Evolutionary conservation across 164 flowering plant genomes (phyloP).

Genomic region (Vitis rotundifolia): DNA sequence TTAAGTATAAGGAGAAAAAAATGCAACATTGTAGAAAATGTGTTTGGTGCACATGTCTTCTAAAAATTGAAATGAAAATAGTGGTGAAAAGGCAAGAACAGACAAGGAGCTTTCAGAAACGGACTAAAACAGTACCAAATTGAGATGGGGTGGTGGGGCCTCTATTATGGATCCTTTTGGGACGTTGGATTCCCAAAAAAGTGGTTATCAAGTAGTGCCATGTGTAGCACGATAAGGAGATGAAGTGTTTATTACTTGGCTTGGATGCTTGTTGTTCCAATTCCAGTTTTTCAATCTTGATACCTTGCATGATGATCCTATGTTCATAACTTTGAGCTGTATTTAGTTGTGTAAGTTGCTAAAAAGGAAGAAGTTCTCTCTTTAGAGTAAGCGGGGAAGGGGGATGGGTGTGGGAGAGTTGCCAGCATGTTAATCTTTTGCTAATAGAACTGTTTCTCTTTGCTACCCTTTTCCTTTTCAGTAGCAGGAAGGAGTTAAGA

Average conservation of each 20-base stretch:
- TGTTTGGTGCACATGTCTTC: too few species aligned
- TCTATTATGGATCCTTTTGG: too few species aligned
- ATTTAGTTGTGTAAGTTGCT: not conserved
- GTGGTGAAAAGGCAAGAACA: too few species aligned
- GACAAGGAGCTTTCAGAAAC: too few species aligned
- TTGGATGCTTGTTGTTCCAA: not conserved
- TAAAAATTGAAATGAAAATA: too few species aligned
- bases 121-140: too few species aligned
- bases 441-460: not conserved
- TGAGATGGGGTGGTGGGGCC: too few species aligned
- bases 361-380: not conserved
- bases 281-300: not conserved
- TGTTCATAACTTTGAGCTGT: not conserved
- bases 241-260: not conserved
- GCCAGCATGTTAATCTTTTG: not conserved
- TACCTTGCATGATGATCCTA: not conserved
- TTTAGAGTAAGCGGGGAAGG: not conserved
- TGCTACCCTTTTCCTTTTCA: slow-evolving; percentile 11
- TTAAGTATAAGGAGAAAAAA: too few species aligned
- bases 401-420: not conserved
- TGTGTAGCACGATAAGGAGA: not conserved
- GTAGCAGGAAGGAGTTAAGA: slow-evolving; percentile 57
- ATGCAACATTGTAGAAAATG: too few species aligned
- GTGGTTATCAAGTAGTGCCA: not conserved
- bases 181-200: not conserved